A percentile compares a stretch with the other conserved stretches of the same genome.
These are phyloP conservation scores for Saccharomyces mikatae DNA, from an alignment of 805 yeast genomes.

Conservation along the genomic window DNA sequence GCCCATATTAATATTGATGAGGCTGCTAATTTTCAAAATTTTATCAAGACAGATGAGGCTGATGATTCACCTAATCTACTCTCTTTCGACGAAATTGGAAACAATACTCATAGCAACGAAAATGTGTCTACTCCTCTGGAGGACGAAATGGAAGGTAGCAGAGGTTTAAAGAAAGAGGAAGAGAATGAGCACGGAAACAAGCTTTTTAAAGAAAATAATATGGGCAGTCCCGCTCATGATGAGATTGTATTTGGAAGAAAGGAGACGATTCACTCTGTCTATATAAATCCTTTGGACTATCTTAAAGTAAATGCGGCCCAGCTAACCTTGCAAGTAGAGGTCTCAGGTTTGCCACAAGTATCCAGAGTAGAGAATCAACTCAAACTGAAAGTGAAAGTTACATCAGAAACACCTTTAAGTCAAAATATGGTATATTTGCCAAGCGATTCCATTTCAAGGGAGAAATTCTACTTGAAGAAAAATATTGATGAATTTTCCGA, in stretches of 20 bases:
- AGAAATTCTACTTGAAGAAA: constrained; percentile 62
- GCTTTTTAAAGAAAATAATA: not conserved
- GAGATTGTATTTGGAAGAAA: constrained; percentile 18
- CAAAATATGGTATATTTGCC: constrained; percentile 73
- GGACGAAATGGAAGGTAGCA: not conserved
- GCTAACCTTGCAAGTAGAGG: constrained; percentile 40
- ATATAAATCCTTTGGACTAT: constrained; percentile 21
- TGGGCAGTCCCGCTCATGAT: not conserved
- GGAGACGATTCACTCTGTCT: constrained; percentile 13
- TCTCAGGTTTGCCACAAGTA: constrained; percentile 62
- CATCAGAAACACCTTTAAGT: constrained; percentile 58
- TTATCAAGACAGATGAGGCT: constrained; percentile 17
- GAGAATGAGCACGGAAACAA: not conserved
- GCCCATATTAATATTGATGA: constrained; percentile 7
- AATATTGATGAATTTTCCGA: constrained; percentile 35
- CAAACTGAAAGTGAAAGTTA: constrained; percentile 57
- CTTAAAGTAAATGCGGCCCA: constrained; percentile 9
- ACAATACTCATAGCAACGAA: not conserved
- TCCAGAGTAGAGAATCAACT: constrained; percentile 96
- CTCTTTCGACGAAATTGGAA: not conserved
- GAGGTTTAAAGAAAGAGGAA: not conserved
- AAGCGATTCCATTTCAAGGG: constrained; percentile 78
- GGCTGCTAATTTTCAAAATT: constrained; percentile 17
- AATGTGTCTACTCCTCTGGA: not conserved
- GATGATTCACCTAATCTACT: constrained; percentile 1